A percentile compares a stretch with the other conserved stretches of the same genome.
These are phyloP conservation scores for Fusarium foetens DNA, from an alignment of 2,329 filamentous ascomycete species.

Conservation along the genomic window DNA sequence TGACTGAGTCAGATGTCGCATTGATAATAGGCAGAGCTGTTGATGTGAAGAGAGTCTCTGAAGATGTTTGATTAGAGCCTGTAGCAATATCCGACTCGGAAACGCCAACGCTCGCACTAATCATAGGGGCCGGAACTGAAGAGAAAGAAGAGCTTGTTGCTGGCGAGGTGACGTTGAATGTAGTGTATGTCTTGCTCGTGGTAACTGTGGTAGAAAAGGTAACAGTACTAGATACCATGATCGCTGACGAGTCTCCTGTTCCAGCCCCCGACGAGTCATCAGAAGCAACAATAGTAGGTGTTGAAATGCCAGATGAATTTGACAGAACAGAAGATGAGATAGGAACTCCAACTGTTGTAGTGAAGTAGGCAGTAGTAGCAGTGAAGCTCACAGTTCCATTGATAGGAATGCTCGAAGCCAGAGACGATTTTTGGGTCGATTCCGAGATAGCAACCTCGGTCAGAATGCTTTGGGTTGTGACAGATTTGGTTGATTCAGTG, in stretches of 20 bases:
- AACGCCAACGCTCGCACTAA: background rate
- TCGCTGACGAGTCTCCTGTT: background rate
- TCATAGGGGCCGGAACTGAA: background rate
- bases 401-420: background rate
- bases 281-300: background rate
- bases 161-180: background rate
- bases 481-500: background rate
- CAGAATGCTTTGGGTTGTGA: background rate
- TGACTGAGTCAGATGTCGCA: background rate
- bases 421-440: background rate
- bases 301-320: background rate
- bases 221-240: background rate
- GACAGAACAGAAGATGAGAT: background rate
- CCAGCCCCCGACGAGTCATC: constrained; percentile 1
- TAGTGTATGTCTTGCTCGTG: background rate
- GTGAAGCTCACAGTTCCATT: constrained; percentile 3
- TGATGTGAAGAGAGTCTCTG: constrained; percentile 6
- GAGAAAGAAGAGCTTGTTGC: constrained; percentile 5
- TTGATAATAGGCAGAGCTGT: constrained; percentile 10
- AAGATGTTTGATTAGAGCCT: background rate
- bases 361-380: constrained; percentile 11
- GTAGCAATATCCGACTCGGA: background rate
- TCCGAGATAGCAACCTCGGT: background rate
- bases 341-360: background rate
- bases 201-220: background rate